Evolutionary conservation across 2,329 filamentous ascomycete genomes (phyloP).

Genomic region (Endothia cerciana): DNA sequence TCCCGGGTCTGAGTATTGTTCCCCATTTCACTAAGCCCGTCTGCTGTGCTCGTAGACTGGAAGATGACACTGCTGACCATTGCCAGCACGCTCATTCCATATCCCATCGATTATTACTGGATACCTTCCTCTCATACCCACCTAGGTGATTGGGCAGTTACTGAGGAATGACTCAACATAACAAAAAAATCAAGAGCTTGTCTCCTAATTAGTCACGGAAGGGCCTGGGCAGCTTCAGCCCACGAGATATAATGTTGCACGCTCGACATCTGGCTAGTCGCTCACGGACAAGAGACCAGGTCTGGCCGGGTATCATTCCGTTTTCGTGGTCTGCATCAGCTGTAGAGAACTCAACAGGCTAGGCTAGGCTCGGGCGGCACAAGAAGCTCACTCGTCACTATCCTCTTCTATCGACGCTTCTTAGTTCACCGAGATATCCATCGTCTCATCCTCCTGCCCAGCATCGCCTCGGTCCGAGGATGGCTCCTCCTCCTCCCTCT

Average conservation of each 20-base stretch:
- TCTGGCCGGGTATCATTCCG: not conserved
- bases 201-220: not conserved
- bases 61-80: too few relatives aligned
- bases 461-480: constrained; percentile 36
- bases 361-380: not conserved
- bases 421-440: not conserved
- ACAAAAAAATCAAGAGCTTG: too few relatives aligned
- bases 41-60: too few relatives aligned
- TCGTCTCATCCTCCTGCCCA: constrained; percentile 37
- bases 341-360: not conserved
- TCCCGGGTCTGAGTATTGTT: too few relatives aligned
- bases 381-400: not conserved
- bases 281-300: not conserved
- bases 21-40: too few relatives aligned
- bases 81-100: too few relatives aligned
- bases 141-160: too few relatives aligned
- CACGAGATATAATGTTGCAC: not conserved
- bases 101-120: too few relatives aligned
- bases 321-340: not conserved
- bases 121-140: too few relatives aligned
- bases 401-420: not conserved
- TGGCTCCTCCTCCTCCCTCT: constrained; percentile 48
- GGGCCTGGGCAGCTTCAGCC: not conserved
- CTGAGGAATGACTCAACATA: too few relatives aligned
- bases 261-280: not conserved